These are phyloP conservation scores for Pharnaceum exiguum DNA, from an alignment of 148 eudicot genomes.

Conservation along the genomic window DNA sequence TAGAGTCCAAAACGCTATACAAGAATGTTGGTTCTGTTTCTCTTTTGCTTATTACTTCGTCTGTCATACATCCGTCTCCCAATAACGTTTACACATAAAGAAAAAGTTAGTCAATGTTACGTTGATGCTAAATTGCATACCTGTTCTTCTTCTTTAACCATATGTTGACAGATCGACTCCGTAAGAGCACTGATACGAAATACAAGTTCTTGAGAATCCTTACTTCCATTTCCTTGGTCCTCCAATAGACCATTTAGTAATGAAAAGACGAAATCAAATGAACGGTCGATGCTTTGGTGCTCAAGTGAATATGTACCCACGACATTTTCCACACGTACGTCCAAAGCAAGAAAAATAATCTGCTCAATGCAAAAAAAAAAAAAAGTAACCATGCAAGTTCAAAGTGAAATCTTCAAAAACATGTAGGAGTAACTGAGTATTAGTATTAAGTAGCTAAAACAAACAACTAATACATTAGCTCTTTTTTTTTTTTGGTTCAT, in stretches of 20 bases:
- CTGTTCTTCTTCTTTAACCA: conserved; percentile 92
- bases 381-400: conserved; percentile 8
- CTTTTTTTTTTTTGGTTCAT: too few relatives aligned
- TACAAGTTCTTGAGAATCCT: conserved; percentile 52
- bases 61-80: too few relatives aligned
- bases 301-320: conserved; percentile 60
- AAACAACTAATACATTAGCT: too few relatives aligned
- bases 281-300: conserved; percentile 59
- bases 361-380: conserved; percentile 29
- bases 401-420: too few relatives aligned
- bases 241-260: conserved; percentile 40
- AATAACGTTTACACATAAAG: too few relatives aligned
- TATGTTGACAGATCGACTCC: conserved; percentile 57
- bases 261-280: conserved; percentile 46
- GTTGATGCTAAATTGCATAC: conserved; percentile 22
- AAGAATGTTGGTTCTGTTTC: too few relatives aligned
- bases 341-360: conserved; percentile 75
- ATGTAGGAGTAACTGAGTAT: too few relatives aligned
- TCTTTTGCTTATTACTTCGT: too few relatives aligned
- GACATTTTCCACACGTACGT: conserved; percentile 58
- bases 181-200: conserved; percentile 49
- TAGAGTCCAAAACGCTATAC: too few relatives aligned
- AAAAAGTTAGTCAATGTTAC: background rate
- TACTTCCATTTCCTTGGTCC: conserved; percentile 25
- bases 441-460: too few relatives aligned